These are phyloP conservation scores for Globisporangium irregulare DNA, from an alignment of 352 stramenopile genomes.

Conservation along the genomic window DNA sequence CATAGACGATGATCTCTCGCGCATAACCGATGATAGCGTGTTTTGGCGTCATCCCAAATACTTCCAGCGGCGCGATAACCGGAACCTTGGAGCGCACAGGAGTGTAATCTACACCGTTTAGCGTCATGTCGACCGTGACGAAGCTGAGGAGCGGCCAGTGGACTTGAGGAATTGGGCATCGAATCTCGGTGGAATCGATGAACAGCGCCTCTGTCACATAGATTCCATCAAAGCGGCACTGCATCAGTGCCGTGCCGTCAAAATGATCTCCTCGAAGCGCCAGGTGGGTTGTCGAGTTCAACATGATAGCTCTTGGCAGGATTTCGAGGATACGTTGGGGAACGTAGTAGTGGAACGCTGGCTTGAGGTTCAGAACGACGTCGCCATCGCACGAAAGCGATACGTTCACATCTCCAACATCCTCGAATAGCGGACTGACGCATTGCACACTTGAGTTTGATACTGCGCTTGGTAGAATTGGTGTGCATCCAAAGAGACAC, in stretches of 20 bases:
- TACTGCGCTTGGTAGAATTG: slow-evolving; percentile 15
- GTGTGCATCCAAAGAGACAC: slow-evolving; percentile 28
- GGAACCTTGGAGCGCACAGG: slow-evolving; percentile 22
- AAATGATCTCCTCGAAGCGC: slow-evolving; percentile 29
- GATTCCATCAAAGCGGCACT: slow-evolving; percentile 25
- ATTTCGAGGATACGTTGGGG: slow-evolving; percentile 20
- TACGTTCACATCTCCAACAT: slow-evolving; percentile 19
- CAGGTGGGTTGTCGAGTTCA: slow-evolving; percentile 17
- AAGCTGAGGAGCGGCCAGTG: slow-evolving; percentile 16
- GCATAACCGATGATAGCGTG: slow-evolving; percentile 26
- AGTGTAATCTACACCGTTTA: slow-evolving; percentile 36
- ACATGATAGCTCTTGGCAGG: slow-evolving; percentile 21
- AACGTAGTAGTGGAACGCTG: slow-evolving; percentile 32
- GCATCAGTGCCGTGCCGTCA: slow-evolving; percentile 7
- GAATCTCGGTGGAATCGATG: slow-evolving; percentile 26
- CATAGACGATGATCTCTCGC: slow-evolving; percentile 22
- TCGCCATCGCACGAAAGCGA: slow-evolving; percentile 29
- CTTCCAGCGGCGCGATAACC: slow-evolving; percentile 23
- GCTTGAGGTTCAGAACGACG: slow-evolving; percentile 23
- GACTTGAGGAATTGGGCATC: slow-evolving; percentile 25
- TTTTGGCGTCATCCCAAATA: slow-evolving; percentile 27
- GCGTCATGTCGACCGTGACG: slow-evolving; percentile 28
- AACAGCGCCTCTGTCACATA: slow-evolving; percentile 11
- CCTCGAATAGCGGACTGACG: slow-evolving; percentile 17
- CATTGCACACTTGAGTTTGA: slow-evolving; percentile 22